Percentiles rank a stretch among this genome's conserved stretches.
Evolutionary conservation across 306 rosid species (phyloP).

Genomic region (Quercus ilex): DNA sequence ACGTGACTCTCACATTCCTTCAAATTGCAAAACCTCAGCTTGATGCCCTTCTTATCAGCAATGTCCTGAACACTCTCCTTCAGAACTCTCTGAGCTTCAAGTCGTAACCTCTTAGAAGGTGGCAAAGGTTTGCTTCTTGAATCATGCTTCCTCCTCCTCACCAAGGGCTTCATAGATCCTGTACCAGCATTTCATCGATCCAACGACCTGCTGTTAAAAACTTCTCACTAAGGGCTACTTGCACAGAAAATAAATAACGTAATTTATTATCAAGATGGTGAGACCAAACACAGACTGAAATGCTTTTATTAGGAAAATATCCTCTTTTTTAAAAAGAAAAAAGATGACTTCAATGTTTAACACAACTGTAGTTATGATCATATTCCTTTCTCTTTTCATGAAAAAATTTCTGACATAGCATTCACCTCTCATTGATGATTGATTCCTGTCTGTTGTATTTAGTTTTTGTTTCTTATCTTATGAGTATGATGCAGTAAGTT

Average conservation of each 20-base stretch:
- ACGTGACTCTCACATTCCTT: slow-evolving; percentile 96
- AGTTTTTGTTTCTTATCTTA: too few relatives aligned
- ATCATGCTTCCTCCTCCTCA: slow-evolving; percentile 81
- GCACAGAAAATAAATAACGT: slow-evolving; percentile 29
- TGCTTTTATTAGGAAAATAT: background rate
- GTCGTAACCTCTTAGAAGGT: slow-evolving; percentile 96
- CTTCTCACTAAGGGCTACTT: slow-evolving; percentile 73
- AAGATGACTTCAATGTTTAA: background rate
- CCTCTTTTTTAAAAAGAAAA: background rate
- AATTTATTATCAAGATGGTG: slow-evolving; percentile 19
- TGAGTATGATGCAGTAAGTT: too few relatives aligned
- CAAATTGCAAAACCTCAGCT: slow-evolving; percentile 92
- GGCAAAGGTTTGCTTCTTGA: slow-evolving; percentile 84
- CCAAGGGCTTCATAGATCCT: slow-evolving; percentile 79
- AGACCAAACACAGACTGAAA: background rate
- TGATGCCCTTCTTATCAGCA: slow-evolving; percentile 96
- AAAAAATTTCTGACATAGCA: background rate
- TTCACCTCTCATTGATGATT: background rate
- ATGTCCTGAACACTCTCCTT: slow-evolving; percentile 97
- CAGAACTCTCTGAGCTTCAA: slow-evolving; percentile 94
- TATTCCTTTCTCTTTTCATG: background rate
- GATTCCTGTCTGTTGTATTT: too few relatives aligned
- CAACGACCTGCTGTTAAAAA: slow-evolving; percentile 96
- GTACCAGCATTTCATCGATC: slow-evolving; percentile 99
- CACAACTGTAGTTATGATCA: background rate